phyloP scores from a whole-genome alignment of 176 grass and related monocot species.

The Aegilops sharonensis region DNA sequence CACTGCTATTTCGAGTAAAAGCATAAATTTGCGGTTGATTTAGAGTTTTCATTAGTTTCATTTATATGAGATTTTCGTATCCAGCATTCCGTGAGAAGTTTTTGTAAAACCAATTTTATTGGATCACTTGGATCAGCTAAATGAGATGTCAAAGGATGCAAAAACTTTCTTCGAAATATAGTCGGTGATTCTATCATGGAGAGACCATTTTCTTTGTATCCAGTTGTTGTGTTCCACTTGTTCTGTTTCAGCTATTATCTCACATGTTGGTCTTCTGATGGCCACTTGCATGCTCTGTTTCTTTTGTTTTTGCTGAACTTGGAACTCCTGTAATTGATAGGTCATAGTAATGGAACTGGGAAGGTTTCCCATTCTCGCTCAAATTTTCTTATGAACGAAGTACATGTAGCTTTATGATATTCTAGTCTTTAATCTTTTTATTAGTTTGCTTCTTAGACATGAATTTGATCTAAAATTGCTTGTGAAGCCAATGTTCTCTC shows the following conservation, averaged over 20 bases:
- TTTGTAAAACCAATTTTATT: background rate
- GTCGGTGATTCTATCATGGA: background rate
- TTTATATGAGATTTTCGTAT: background rate
- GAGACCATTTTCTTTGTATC: background rate
- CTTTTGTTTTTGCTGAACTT: background rate
- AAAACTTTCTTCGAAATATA: background rate
- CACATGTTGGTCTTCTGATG: background rate
- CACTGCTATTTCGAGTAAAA: background rate
- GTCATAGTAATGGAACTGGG: background rate
- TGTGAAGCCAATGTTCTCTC: background rate
- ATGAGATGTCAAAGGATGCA: background rate
- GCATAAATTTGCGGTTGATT: background rate
- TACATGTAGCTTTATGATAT: background rate
- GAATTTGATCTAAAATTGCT: slow-evolving; percentile 7
- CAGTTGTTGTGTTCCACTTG: background rate
- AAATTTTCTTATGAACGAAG: background rate
- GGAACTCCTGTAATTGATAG: background rate
- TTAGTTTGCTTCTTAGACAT: background rate
- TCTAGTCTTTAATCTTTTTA: background rate
- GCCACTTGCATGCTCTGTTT: background rate
- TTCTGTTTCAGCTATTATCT: background rate
- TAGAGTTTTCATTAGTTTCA: background rate
- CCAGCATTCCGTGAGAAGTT: background rate
- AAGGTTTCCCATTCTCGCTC: background rate
- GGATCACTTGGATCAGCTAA: background rate